Percentiles rank a stretch among this genome's conserved stretches.
phyloP scores from a whole-genome alignment of 192 early-diverging fungal genomes.

The Chytriomyces confervae region DNA sequence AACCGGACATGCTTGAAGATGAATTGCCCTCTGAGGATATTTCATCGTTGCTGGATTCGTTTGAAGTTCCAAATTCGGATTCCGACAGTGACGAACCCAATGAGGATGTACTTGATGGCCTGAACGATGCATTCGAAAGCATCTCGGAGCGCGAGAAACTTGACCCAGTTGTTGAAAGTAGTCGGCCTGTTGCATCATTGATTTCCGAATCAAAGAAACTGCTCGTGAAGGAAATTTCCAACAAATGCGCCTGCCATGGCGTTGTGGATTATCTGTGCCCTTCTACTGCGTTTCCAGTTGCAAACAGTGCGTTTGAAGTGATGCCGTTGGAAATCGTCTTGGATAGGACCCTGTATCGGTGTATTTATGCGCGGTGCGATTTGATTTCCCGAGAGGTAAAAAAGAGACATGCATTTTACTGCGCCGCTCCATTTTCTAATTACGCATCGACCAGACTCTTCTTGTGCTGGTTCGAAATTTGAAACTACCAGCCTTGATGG shows the following conservation, averaged over 20 bases:
- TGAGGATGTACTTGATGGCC: too few relatives aligned
- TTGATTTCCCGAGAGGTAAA: slow-evolving; percentile 31
- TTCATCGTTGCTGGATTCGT: too few relatives aligned
- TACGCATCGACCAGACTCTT: slow-evolving; percentile 12
- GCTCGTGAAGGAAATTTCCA: too few relatives aligned
- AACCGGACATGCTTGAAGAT: too few relatives aligned
- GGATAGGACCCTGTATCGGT: slow-evolving; percentile 25
- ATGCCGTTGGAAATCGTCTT: slow-evolving; percentile 21
- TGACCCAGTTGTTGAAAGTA: too few relatives aligned
- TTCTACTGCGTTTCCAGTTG: not conserved
- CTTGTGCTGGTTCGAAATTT: slow-evolving; percentile 25
- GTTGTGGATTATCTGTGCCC: slow-evolving; percentile 21
- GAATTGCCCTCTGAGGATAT: too few relatives aligned
- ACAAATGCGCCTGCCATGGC: slow-evolving; percentile 26
- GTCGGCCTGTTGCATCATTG: too few relatives aligned
- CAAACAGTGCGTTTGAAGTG: not conserved
- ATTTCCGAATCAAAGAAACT: too few relatives aligned
- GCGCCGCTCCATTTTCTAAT: not conserved
- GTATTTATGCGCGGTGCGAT: slow-evolving; percentile 25
- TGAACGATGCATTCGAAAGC: too few relatives aligned
- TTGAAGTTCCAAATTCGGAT: too few relatives aligned
- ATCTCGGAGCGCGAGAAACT: too few relatives aligned
- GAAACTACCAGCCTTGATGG: slow-evolving; percentile 9
- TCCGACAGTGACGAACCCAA: too few relatives aligned
- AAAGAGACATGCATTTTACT: not conserved